Base-by-base conservation (phyloP, 2,329 filamentous ascomycete genomes). In the Fusarium circinatum region DNA sequence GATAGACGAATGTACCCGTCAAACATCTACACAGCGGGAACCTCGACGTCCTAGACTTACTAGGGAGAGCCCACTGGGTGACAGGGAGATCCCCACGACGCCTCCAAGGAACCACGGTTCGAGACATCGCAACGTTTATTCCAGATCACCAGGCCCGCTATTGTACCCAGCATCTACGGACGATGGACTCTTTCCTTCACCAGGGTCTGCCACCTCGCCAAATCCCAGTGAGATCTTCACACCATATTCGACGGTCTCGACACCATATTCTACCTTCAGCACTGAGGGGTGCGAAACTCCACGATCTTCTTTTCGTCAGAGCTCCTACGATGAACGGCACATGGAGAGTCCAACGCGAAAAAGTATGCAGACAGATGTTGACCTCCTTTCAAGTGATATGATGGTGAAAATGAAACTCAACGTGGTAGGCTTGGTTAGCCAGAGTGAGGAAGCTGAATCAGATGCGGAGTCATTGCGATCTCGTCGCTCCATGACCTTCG, bases 151-250 rank as follows among this genome's bases (percentile, higher is more conserved):
- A 13, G 12, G 26, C 32, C 20, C 48, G 38, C 11, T 14, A 41
- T 38, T 12, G 15, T 36, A 44, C 39, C 34, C n/a, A 20, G 17
- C 36, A 14, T 11, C 24, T 4, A 12, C 9, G 2, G 36, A 47
- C 17, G 56, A 56, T 56, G 17, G 12, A 9, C 57, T 18, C 9
- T 3, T 45, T 13, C 5, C 22, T 18, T 60, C 71, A 17, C 55
- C 71, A 18, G 62, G 11, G 22, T 74, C 71, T 14, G 38, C 62
- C 18, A 10, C 54, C 14, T 71, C 71, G 32, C 71, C 67, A 38
- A 47, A 24, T 15, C n/a, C 42, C 18, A 58, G 47, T 36, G 62
- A 74, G 15, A 6, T 74, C 15, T 74, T 74, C 8, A 68, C 62
- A 28, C 62, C 62, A 4, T 7, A 36, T 9, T 68, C 49, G 20